Evolutionary conservation across 306 rosid genomes (phyloP).

Genomic region (Canavalia gladiata): DNA sequence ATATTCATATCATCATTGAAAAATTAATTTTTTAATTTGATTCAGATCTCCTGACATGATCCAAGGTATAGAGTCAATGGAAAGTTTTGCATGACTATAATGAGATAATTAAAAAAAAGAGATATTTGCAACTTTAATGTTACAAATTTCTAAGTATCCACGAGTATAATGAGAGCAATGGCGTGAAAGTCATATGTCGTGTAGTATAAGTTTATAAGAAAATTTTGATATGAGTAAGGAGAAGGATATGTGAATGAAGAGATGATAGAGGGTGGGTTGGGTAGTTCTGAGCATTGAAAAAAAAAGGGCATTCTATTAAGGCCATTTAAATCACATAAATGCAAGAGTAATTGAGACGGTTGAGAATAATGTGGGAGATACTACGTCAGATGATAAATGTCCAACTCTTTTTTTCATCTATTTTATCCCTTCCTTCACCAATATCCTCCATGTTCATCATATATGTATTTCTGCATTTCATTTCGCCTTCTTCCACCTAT

Average conservation of each 20-base stretch:
- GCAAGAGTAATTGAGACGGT: conserved; percentile 92
- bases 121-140: conserved; percentile 21
- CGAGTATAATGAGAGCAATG: conserved; percentile 51
- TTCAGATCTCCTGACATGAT: conserved; percentile 45
- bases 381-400: conserved; percentile 86
- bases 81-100: conserved; percentile 22
- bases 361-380: conserved; percentile 75
- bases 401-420: conserved; percentile 34
- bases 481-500: conserved; percentile 28
- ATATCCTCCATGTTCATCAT: neutral
- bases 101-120: neutral
- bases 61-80: conserved; percentile 13
- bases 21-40: conserved; percentile 23
- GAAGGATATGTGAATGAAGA: conserved; percentile 58
- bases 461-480: conserved; percentile 7
- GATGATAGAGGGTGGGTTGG: conserved; percentile 64
- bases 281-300: conserved; percentile 81
- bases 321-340: conserved; percentile 85
- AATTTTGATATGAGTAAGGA: conserved; percentile 40
- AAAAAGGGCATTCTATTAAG: conserved; percentile 68
- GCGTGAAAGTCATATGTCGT: conserved; percentile 51
- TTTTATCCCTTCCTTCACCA: conserved; percentile 3
- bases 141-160: conserved; percentile 37
- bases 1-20: neutral
- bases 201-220: conserved; percentile 38